These are phyloP conservation scores for Coelastrella sp. DNA, from an alignment of 139 green algal genomes.

Conservation along the genomic window DNA sequence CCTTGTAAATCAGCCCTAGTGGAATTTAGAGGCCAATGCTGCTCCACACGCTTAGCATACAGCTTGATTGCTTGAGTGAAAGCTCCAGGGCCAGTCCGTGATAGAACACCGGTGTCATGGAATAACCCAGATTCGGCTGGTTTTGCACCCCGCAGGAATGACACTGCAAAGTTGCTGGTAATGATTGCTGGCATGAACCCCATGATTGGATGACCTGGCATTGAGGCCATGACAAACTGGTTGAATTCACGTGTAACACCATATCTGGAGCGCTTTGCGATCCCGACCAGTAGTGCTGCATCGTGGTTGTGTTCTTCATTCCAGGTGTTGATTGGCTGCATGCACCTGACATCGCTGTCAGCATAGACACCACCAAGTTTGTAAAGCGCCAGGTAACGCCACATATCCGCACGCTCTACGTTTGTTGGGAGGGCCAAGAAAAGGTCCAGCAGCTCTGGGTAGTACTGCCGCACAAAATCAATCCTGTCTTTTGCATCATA, in stretches of 20 bases:
- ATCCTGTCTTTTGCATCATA: constrained; percentile 18
- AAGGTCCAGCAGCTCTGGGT: constrained; percentile 28
- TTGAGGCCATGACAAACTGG: constrained; percentile 41
- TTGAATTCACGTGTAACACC: constrained; percentile 32
- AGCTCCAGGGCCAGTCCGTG: constrained; percentile 27
- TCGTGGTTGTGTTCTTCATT: constrained; percentile 33
- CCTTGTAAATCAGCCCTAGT: constrained; percentile 11
- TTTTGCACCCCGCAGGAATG: background rate
- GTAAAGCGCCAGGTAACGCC: constrained; percentile 39
- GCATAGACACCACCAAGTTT: constrained; percentile 44
- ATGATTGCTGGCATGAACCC: constrained; percentile 30
- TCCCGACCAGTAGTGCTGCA: constrained; percentile 24
- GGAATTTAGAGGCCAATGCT: constrained; percentile 29
- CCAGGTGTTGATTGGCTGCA: constrained; percentile 43
- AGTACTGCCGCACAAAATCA: constrained; percentile 21
- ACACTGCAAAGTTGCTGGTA: constrained; percentile 17
- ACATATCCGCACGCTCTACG: constrained; percentile 36
- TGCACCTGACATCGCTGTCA: constrained; percentile 45
- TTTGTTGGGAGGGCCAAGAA: constrained; percentile 30
- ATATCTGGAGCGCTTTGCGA: constrained; percentile 17
- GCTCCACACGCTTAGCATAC: constrained; percentile 1
- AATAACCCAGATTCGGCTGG: background rate
- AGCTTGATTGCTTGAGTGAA: constrained; percentile 17
- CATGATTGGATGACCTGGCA: constrained; percentile 40
- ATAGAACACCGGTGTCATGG: constrained; percentile 5